Evolutionary conservation across 768 basidiomycete species (phyloP), one percentile per base, ranked within the genome.

Genomic region (Mycena floridula): DNA sequence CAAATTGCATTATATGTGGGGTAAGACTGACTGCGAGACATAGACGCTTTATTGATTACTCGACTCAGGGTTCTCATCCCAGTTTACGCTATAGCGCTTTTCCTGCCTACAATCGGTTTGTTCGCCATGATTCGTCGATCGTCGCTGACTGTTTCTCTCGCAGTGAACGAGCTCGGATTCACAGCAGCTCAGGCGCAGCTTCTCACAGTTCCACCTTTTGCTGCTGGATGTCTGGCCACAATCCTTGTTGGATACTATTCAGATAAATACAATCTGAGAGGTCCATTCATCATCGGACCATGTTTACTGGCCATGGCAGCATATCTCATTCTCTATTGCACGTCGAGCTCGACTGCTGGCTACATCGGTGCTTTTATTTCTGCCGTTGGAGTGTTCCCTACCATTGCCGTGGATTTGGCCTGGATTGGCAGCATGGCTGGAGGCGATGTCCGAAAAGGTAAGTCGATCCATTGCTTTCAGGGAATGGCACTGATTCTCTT

Each of bases 381-480:
- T 16, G 64, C 68, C 7, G 49, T 58, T 8, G 71, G 70, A 24
- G 68, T 50, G 45, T 63, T 72, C 2, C 62, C 62, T 20, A 57
- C 68, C 32, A 50, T 59, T 13, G 60, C 64, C 23, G 62, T 68
- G 27, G 45, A 53, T 20, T 47, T 72, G 1, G 63, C 68, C 37
- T 72, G 70, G 72, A 61, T 58, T 3, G 59, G 62, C 8, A 65
- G 65, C 4, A 73, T 70, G 42, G 62, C 68, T 0, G 72, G 70
- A 20, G 70, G 70, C 20, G 69, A 70, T 48, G 28, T 32, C 16
- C 9, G 28, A 32, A 32, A 32, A 16, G 28, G 32, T 32, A 32
- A 9, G 11, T 9, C 16, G 11, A 16, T 16, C 9, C 16, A 9
- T 32, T 9, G 11, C 28, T 32, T 32, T 32, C 9, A 16, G 16